Conservation (phyloP, 768 basidiomycete genomes). For the Nidularia pulvinata region DNA sequence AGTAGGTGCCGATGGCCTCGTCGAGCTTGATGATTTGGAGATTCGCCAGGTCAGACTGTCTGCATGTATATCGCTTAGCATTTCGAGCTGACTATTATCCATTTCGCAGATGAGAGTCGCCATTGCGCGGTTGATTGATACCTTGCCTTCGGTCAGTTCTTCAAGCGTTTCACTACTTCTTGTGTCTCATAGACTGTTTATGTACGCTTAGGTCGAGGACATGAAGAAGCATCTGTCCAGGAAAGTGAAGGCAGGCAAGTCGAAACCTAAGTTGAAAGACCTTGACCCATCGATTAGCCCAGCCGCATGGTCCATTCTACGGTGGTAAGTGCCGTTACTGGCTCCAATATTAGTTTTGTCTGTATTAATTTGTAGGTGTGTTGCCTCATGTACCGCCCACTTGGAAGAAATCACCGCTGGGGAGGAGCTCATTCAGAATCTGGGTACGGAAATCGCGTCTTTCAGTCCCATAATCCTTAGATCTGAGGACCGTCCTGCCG, state of each 20-base stretch:
- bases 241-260: constrained; percentile 47
- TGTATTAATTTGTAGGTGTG: constrained; percentile 39
- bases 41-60: constrained; percentile 25
- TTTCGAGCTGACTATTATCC: too few relatives aligned
- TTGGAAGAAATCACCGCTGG: constrained; percentile 58
- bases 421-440: constrained; percentile 53
- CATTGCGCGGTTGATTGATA: constrained; percentile 41
- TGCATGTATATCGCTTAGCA: neutral
- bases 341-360: neutral
- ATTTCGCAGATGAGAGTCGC: constrained; percentile 43
- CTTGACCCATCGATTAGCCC: constrained; percentile 45
- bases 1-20: constrained; percentile 32
- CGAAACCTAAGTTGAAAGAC: constrained; percentile 53
- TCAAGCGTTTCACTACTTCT: too few relatives aligned
- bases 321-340: constrained; percentile 42
- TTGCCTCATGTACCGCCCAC: constrained; percentile 73
- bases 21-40: constrained; percentile 51
- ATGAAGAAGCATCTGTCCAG: constrained; percentile 61
- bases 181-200: too few relatives aligned
- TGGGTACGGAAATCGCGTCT: constrained; percentile 34
- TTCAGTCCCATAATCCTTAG: neutral
- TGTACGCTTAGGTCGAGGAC: constrained; percentile 37
- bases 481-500: neutral
- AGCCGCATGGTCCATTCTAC: constrained; percentile 65
- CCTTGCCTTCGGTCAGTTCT: constrained; percentile 44